A percentile compares a stretch with the other conserved stretches of the same genome.
Conservation (phyloP, 1,284 basidiomycete species). For the Entoloma clypeatum region DNA sequence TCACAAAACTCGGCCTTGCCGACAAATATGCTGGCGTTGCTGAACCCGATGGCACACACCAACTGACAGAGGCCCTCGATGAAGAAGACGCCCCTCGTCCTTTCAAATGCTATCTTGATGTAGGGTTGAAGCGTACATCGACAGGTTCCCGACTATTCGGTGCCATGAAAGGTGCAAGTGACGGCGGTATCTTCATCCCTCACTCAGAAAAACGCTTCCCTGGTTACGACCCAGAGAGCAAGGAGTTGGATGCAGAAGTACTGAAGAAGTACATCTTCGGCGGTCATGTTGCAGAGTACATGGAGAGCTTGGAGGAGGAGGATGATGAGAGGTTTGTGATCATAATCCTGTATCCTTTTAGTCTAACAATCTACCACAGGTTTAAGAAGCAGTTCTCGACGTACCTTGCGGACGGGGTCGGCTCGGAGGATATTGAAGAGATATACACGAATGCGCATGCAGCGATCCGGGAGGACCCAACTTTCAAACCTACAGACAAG, state of each 20-base stretch:
- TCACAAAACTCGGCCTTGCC: conserved; percentile 93
- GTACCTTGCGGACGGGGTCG: conserved; percentile 94
- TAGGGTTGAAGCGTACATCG: conserved; percentile 97
- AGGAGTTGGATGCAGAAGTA: conserved; percentile 92
- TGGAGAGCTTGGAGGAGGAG: conserved; percentile 99
- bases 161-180: conserved; percentile 98
- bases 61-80: conserved; percentile 79
- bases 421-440: conserved; percentile 97
- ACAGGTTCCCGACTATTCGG: conserved; percentile 98
- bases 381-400: conserved; percentile 99
- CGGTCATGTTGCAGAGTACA: conserved; percentile 99
- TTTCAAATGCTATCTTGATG: conserved; percentile 99
- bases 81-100: conserved; percentile 95
- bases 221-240: conserved; percentile 92
- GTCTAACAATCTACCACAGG: conserved; percentile 34
- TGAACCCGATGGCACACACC: conserved; percentile 88
- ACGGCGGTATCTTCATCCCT: conserved; percentile 97
- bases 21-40: conserved; percentile 98
- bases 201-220: conserved; percentile 99
- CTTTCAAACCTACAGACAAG: conserved; percentile 91
- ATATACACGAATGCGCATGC: conserved; percentile 89
- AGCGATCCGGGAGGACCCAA: conserved; percentile 94
- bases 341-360: conserved; percentile 3
- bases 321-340: conserved; percentile 83
- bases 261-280: conserved; percentile 98